phyloP scores from a whole-genome alignment of 2,329 filamentous ascomycete genomes.

The Plenodomus biglobosus region DNA sequence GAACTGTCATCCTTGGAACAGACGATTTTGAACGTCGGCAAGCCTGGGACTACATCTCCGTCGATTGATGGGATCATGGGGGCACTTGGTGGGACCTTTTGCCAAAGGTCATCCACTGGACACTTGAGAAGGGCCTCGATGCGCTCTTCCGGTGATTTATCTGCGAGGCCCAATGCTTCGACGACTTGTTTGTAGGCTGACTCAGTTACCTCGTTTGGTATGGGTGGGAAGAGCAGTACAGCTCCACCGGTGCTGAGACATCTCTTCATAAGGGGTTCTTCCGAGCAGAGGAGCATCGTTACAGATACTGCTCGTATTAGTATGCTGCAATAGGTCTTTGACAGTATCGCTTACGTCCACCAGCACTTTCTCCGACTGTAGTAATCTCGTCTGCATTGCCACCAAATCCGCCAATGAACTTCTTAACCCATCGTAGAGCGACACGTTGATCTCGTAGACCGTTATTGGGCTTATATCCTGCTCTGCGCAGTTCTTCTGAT shows the following conservation, averaged over 20 bases:
- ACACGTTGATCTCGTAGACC: slow-evolving; percentile 40
- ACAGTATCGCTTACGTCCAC: slow-evolving; percentile 47
- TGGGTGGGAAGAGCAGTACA: slow-evolving; percentile 46
- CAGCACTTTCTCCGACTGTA: slow-evolving; percentile 52
- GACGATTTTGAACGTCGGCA: slow-evolving; percentile 28
- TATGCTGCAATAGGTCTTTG: neutral
- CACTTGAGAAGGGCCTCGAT: slow-evolving; percentile 47
- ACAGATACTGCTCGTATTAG: slow-evolving; percentile 25
- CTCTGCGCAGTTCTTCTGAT: slow-evolving; percentile 51
- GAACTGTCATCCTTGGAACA: slow-evolving; percentile 28
- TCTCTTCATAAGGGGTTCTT: slow-evolving; percentile 40
- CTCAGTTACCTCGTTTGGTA: slow-evolving; percentile 47
- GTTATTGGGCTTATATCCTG: slow-evolving; percentile 45
- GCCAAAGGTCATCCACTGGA: slow-evolving; percentile 47
- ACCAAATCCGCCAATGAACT: slow-evolving; percentile 43
- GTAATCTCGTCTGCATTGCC: slow-evolving; percentile 45
- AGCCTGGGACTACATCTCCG: slow-evolving; percentile 44
- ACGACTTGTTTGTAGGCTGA: slow-evolving; percentile 47
- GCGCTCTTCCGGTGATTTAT: slow-evolving; percentile 44
- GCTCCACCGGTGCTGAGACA: slow-evolving; percentile 48
- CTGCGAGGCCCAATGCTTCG: slow-evolving; percentile 45
- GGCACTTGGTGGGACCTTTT: slow-evolving; percentile 43
- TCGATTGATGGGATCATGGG: slow-evolving; percentile 47
- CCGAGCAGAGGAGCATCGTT: slow-evolving; percentile 30
- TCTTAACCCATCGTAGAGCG: slow-evolving; percentile 43